Evolutionary conservation across 495 filamentous ascomycete species (phyloP), one percentile per base, ranked within the genome.

Genomic region (Aspergillus homomorphus): DNA sequence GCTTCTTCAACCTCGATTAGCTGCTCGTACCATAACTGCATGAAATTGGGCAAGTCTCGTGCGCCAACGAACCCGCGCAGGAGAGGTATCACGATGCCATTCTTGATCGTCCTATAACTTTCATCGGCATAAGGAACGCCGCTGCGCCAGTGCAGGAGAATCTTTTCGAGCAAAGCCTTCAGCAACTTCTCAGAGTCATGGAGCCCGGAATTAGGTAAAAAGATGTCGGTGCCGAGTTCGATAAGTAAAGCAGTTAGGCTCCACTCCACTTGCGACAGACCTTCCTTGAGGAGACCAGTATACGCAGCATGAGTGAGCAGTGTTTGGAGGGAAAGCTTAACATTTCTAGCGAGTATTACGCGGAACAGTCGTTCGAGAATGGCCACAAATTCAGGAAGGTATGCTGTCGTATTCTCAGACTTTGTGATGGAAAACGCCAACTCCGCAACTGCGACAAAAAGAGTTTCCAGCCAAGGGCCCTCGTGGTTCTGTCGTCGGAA

Each of bases 151-250:
- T 75, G 69, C 4, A 73, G 48, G 22, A 67, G 58, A 15, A 80
- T 69, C 49, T 75, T 75, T 23, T 74, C 62, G 28, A 80, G 63
- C 42, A 83, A 58, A 18, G 72, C 70, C 23, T 69, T 65, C n/a
- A 82, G 60, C 50, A 78, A 73, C 38, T 69, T 72, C 30, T 63
- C 65, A 0, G 76, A 66, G 57, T 76, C 71, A n/a, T 62, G 61
- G 15, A 80, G 56, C 3, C 77, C 77, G 1, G 77, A 78, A 46
- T 78, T 80, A n/a, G 77, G 77, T 26, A 90, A 70, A 62, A 91
- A 90, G 12, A 89, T 80, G 64, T 90, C 86, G 3, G 84, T 77
- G 57, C 90, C 87, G 19, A 89, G 80, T 43, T 84, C 77, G 16
- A 90, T 73, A 12, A 88, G 72, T 50, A 84, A 74, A 21, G 83